phyloP scores from a whole-genome alignment of 2,329 filamentous ascomycete species.

The Paradendryphiella salina region DNA sequence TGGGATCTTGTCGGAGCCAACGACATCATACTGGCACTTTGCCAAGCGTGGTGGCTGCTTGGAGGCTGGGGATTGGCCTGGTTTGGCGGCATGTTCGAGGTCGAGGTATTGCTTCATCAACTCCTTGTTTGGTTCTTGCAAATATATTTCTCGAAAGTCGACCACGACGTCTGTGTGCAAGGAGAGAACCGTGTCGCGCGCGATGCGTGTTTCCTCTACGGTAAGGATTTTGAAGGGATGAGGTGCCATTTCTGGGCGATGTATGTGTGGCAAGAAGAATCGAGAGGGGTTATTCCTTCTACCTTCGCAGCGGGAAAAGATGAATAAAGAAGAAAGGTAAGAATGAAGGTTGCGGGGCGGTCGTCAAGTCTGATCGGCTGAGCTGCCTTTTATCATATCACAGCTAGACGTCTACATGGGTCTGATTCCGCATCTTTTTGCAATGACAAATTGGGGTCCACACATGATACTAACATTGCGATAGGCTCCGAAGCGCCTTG shows the following conservation, averaged over 20 bases:
- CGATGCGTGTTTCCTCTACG: constrained; percentile 58
- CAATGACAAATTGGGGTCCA: not conserved
- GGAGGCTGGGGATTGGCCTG: constrained; percentile 46
- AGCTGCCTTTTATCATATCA: constrained; percentile 1
- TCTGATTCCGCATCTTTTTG: not conserved
- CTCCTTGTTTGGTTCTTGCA: constrained; percentile 56
- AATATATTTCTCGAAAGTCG: constrained; percentile 56
- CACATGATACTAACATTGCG: not conserved
- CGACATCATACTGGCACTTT: constrained; percentile 60
- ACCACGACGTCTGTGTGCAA: constrained; percentile 44
- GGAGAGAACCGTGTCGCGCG: constrained; percentile 55
- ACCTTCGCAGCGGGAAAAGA: not conserved
- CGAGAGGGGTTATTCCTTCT: not conserved
- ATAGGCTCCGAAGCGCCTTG: not conserved
- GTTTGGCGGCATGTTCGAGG: constrained; percentile 50
- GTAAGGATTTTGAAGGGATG: constrained; percentile 62
- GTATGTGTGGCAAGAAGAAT: not conserved
- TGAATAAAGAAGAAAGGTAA: not conserved
- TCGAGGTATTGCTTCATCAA: constrained; percentile 54
- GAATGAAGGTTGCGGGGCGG: not conserved
- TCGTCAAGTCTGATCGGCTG: not conserved
- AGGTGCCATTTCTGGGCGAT: constrained; percentile 39
- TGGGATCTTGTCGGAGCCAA: constrained; percentile 56
- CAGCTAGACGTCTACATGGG: not conserved
- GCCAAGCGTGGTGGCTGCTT: constrained; percentile 56